A percentile compares a stretch with the other conserved stretches of the same genome.
Evolutionary conservation across 495 filamentous ascomycete species (phyloP).

Genomic region (Hypoxylon cercidicola): DNA sequence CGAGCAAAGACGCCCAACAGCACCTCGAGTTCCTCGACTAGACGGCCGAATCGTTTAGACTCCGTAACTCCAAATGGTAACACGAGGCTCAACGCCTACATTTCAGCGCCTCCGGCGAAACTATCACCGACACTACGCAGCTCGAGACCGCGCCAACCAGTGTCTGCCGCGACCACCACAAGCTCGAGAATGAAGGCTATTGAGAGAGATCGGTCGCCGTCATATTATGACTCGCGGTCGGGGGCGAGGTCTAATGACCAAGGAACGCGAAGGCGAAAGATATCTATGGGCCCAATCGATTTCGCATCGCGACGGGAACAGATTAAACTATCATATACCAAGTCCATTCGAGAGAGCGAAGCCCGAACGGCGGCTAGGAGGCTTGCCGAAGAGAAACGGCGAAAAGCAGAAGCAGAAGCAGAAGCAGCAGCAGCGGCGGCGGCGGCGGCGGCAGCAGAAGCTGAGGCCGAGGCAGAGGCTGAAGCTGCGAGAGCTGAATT

Average conservation of each 20-base stretch:
- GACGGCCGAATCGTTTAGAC: constrained; percentile 38
- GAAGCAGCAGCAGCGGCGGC: too few relatives aligned
- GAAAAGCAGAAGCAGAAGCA: constrained; percentile 28
- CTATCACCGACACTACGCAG: constrained; percentile 78
- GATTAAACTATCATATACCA: constrained; percentile 83
- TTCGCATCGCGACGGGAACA: constrained; percentile 79
- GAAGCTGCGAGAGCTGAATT: constrained; percentile 19
- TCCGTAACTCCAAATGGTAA: constrained; percentile 45
- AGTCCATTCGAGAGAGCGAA: constrained; percentile 76
- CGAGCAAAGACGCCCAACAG: constrained; percentile 54
- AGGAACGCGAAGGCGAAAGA: constrained; percentile 54
- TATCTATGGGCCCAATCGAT: constrained; percentile 74
- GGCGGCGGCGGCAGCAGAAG: too few relatives aligned
- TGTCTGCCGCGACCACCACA: constrained; percentile 75
- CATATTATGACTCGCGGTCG: constrained; percentile 52
- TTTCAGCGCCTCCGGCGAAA: constrained; percentile 60
- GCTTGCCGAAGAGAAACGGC: constrained; percentile 54
- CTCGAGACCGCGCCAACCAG: constrained; percentile 81
- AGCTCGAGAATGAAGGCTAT: constrained; percentile 69
- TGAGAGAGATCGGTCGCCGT: constrained; percentile 51
- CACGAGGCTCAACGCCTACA: constrained; percentile 64
- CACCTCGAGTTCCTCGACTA: constrained; percentile 42
- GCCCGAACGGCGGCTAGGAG: constrained; percentile 61
- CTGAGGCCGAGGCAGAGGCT: constrained; percentile 14
- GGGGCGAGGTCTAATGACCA: constrained; percentile 48